These are phyloP conservation scores for Candida mesenterica DNA, from an alignment of 1,139 yeast species.

Conservation along the genomic window DNA sequence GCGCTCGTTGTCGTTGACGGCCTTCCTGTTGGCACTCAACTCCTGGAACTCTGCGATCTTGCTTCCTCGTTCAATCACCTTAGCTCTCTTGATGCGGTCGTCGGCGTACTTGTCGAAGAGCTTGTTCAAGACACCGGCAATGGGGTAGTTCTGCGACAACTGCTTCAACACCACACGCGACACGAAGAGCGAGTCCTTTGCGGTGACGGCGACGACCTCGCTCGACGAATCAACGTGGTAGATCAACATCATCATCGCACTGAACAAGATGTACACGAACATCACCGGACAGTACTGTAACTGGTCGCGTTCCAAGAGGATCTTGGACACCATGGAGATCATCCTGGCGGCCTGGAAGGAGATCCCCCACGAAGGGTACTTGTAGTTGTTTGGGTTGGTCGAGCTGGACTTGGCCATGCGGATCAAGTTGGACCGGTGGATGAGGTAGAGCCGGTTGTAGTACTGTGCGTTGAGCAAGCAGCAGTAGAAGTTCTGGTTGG, in stretches of 20 bases:
- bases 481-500: slow-evolving; percentile 54
- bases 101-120: slow-evolving; percentile 48
- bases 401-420: slow-evolving; percentile 47
- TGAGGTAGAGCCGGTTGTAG: slow-evolving; percentile 67
- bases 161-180: slow-evolving; percentile 53
- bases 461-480: slow-evolving; percentile 70
- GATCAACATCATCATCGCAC: slow-evolving; percentile 70
- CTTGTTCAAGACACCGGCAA: slow-evolving; percentile 42
- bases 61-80: slow-evolving; percentile 41
- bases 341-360: slow-evolving; percentile 84
- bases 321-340: slow-evolving; percentile 67
- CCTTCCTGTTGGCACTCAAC: slow-evolving; percentile 26
- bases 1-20: slow-evolving; percentile 17
- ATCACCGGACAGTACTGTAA: slow-evolving; percentile 55
- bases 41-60: slow-evolving; percentile 42
- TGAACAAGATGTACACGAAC: slow-evolving; percentile 57
- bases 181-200: slow-evolving; percentile 54
- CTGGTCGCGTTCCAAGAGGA: slow-evolving; percentile 52
- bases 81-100: slow-evolving; percentile 44
- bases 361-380: slow-evolving; percentile 80
- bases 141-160: slow-evolving; percentile 47
- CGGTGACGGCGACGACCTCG: slow-evolving; percentile 56
- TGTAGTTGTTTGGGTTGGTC: slow-evolving; percentile 47
- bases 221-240: slow-evolving; percentile 70
- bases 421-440: slow-evolving; percentile 69